Base-by-base conservation (phyloP, 306 rosid genomes). In the Acacia melanoxylon region DNA sequence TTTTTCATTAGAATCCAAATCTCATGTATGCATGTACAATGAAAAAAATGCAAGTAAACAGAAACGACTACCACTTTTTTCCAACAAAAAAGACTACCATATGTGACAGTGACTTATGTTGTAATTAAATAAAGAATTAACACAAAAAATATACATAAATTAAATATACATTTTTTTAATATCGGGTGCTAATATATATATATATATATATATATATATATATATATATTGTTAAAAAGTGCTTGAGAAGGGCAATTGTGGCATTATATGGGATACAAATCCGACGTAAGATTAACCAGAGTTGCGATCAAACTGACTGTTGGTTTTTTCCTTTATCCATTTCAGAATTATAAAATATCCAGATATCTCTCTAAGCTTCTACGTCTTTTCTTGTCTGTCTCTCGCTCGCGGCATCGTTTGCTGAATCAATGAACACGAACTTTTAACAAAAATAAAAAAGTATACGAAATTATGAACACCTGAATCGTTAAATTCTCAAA, bases 281-380 rank as follows among this genome's bases (percentile, higher is more conserved):
- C 42, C 72, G 82, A 84, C 86, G 88, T 84, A 79, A 84, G 88
- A 77, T 70, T 82, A 82, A 82, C 15, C 73, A 52, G 59, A n/a
- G 87, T 84, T 80, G 85, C 83, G 86, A 82, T 82, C 89, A 83
- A 78, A 83, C 86, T 69, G 37, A 70, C 84, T 52, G 35, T 81
- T 68, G 74, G 51, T 54, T 3, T 20, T 78, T 17, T n/a, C 15
- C 15, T 17, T 22, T 46, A 41, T 62, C 61, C 37, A 11, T 48
- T 62, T 29, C 24, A 4, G 31, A 42, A 40, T 45, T n/a, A n/a
- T 54, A 17, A 61, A 14, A 8, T 51, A 73, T 25, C 24, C 9
- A 31, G 5, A 7, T 40, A 48, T 81, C 85, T 78, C 6, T 9
- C 84, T 90, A 92, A 90, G 89, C 86, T 89, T 85, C 51, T 86